phyloP scores from a whole-genome alignment of 352 stramenopile genomes.

The Globisporangium parvum region DNA sequence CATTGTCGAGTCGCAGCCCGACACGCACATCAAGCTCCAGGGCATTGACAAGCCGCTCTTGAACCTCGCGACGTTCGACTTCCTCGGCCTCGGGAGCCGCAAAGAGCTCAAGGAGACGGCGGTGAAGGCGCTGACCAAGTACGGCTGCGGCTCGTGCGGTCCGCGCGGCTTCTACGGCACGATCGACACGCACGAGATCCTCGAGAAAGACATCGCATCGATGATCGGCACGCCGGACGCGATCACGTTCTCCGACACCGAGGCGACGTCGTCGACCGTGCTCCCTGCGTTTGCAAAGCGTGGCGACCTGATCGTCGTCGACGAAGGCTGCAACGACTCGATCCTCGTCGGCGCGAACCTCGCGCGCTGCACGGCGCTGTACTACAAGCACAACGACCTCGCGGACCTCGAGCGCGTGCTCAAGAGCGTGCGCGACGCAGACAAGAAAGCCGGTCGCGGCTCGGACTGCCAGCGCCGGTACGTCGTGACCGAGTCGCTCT shows the following conservation, averaged over 20 bases:
- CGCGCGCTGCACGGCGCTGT: constrained; percentile 90
- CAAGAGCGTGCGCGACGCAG: constrained; percentile 74
- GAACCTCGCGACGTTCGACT: constrained; percentile 97
- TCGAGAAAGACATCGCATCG: constrained; percentile 89
- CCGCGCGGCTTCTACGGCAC: constrained; percentile 98
- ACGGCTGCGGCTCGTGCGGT: constrained; percentile 96
- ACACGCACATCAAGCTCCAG: constrained; percentile 80
- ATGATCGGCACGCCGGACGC: constrained; percentile 92
- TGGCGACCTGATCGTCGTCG: constrained; percentile 95
- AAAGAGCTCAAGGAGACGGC: constrained; percentile 87
- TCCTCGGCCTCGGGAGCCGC: constrained; percentile 88
- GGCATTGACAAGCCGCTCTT: constrained; percentile 67
- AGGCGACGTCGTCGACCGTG: constrained; percentile 91
- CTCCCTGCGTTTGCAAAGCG: constrained; percentile 97
- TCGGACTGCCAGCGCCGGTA: constrained; percentile 92
- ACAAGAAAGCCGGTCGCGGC: constrained; percentile 77
- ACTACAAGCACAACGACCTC: constrained; percentile 98
- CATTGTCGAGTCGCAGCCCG: constrained; percentile 74
- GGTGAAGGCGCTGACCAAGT: constrained; percentile 89
- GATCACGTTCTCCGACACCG: constrained; percentile 97
- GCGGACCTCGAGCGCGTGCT: constrained; percentile 93
- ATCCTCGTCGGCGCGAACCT: constrained; percentile 92
- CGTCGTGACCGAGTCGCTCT: constrained; percentile 97
- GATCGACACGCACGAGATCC: constrained; percentile 86
- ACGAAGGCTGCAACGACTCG: constrained; percentile 95